These are phyloP conservation scores for Pseudogymnoascus sp. DNA, from an alignment of 2,329 filamentous ascomycete genomes.

Conservation along the genomic window DNA sequence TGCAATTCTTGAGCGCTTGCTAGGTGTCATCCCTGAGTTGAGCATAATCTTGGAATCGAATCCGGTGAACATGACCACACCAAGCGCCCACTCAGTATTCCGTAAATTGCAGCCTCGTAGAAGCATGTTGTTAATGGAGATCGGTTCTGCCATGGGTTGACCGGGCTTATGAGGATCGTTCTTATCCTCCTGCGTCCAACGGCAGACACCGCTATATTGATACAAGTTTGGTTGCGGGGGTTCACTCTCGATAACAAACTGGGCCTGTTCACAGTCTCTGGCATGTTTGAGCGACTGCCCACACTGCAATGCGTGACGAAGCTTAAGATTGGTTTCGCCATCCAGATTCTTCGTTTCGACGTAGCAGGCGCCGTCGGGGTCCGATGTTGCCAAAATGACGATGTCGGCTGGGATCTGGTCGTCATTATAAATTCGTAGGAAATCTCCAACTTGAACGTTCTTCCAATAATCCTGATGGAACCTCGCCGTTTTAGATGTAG, in stretches of 20 bases:
- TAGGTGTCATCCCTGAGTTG: slow-evolving; percentile 91
- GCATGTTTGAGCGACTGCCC: slow-evolving; percentile 78
- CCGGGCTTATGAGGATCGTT: slow-evolving; percentile 52
- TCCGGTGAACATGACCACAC: slow-evolving; percentile 88
- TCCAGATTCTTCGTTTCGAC: slow-evolving; percentile 98
- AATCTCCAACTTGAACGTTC: slow-evolving; percentile 88
- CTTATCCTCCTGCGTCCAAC: slow-evolving; percentile 69
- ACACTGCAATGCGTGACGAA: slow-evolving; percentile 81
- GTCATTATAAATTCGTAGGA: slow-evolving; percentile 91
- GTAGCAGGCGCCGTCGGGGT: slow-evolving; percentile 89
- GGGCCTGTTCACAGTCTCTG: slow-evolving; percentile 79
- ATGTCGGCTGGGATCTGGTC: slow-evolving; percentile 93
- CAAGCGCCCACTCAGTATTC: slow-evolving; percentile 94
- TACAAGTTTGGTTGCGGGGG: slow-evolving; percentile 88
- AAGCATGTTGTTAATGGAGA: slow-evolving; percentile 90
- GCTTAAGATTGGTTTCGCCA: slow-evolving; percentile 95
- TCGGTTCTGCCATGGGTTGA: slow-evolving; percentile 80
- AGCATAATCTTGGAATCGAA: slow-evolving; percentile 99
- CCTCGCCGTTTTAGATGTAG: slow-evolving; percentile 60
- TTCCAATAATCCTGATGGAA: slow-evolving; percentile 97
- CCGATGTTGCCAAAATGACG: slow-evolving; percentile 85
- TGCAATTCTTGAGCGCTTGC: slow-evolving; percentile 83
- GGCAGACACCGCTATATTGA: slow-evolving; percentile 82
- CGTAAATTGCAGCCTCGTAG: slow-evolving; percentile 87
- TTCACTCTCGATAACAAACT: slow-evolving; percentile 87